phyloP scores from a whole-genome alignment of 805 yeast genomes.

The Hanseniaspora meyeri region DNA sequence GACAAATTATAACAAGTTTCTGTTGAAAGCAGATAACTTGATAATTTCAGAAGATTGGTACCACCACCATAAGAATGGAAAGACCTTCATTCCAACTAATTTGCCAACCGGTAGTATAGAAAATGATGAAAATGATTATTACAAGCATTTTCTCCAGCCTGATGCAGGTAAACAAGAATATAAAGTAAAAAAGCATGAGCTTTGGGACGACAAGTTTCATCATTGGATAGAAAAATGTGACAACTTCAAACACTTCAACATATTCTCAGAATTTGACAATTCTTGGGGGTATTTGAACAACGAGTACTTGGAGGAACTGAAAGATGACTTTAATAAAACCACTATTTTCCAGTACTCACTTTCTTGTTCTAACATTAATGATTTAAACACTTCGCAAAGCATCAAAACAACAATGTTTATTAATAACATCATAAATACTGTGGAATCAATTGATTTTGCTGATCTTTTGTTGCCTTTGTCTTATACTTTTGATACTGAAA shows the following conservation, averaged over 20 bases:
- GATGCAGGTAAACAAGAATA: slow-evolving; percentile 54
- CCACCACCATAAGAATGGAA: slow-evolving; percentile 20
- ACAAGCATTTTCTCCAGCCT: slow-evolving; percentile 34
- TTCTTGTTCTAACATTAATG: slow-evolving; percentile 26
- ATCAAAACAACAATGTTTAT: slow-evolving; percentile 14
- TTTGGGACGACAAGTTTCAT: slow-evolving; percentile 49
- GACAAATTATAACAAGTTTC: slow-evolving; percentile 66
- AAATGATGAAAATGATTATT: slow-evolving; percentile 13
- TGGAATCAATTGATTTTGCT: slow-evolving; percentile 36
- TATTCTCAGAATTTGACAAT: slow-evolving; percentile 57
- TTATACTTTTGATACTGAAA: neutral
- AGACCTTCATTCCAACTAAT: neutral
- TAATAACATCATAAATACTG: slow-evolving; percentile 37
- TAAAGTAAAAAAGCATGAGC: slow-evolving; percentile 34
- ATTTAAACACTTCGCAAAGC: slow-evolving; percentile 19
- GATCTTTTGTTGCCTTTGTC: slow-evolving; percentile 48
- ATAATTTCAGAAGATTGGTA: slow-evolving; percentile 50
- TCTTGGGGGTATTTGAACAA: slow-evolving; percentile 76
- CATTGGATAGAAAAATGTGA: slow-evolving; percentile 64
- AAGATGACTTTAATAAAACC: slow-evolving; percentile 55
- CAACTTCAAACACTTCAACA: slow-evolving; percentile 53
- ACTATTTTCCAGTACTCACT: slow-evolving; percentile 28
- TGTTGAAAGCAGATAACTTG: slow-evolving; percentile 50
- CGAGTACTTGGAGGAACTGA: slow-evolving; percentile 38
- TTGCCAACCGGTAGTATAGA: neutral